phyloP scores from a whole-genome alignment of 495 filamentous ascomycete species.

The Penicillium mononematosum region DNA sequence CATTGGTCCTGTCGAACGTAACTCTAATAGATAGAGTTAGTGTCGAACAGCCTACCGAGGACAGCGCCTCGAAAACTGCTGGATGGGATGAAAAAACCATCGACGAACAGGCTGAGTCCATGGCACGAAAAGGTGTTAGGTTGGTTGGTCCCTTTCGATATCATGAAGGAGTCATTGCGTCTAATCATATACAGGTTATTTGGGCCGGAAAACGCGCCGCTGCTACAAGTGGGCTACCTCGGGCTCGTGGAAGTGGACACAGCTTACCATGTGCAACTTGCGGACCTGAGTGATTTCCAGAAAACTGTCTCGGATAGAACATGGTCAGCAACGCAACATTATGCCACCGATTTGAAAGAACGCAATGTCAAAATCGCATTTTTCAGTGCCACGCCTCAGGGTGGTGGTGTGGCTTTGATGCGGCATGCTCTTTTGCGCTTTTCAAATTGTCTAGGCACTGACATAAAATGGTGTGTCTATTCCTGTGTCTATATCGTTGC shows the following conservation, averaged over 20 bases:
- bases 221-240: conserved; percentile 70
- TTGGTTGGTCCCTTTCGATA: conserved; percentile 30
- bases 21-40: conserved; percentile 24
- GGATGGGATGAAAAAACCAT: conserved; percentile 56
- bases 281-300: conserved; percentile 61
- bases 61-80: conserved; percentile 1
- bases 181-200: conserved; percentile 57
- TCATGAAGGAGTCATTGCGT: background rate
- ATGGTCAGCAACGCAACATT: conserved; percentile 69
- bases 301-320: conserved; percentile 59
- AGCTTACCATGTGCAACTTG: conserved; percentile 59
- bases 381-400: conserved; percentile 84
- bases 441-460: conserved; percentile 62
- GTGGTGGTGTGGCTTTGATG: conserved; percentile 88
- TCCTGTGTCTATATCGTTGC: background rate
- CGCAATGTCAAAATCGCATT: conserved; percentile 73
- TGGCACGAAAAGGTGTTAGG: conserved; percentile 79
- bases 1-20: conserved; percentile 52
- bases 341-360: conserved; percentile 63
- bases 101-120: conserved; percentile 84
- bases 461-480: conserved; percentile 68
- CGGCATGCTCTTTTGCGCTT: conserved; percentile 79
- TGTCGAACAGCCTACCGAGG: background rate
- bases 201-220: conserved; percentile 69
- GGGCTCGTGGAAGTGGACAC: conserved; percentile 77